Evolutionary conservation across 2,329 filamentous ascomycete genomes (phyloP).

Genomic region (Xylariaceae sp.): DNA sequence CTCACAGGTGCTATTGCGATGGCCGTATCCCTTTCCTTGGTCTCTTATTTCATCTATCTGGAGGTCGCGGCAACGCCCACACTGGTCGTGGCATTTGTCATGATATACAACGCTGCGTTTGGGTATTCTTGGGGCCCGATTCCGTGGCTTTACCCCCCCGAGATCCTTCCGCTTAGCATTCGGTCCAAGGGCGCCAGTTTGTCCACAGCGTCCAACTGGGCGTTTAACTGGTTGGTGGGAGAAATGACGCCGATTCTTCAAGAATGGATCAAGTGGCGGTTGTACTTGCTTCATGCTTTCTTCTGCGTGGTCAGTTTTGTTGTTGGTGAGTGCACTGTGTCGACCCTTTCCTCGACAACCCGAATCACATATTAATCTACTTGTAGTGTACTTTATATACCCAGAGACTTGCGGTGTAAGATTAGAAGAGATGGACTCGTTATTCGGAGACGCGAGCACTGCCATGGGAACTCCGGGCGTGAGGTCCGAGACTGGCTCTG

Average conservation of each 20-base stretch:
- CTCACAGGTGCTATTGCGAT: constrained; percentile 86
- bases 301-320: constrained; percentile 95
- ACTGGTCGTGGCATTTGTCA: constrained; percentile 88
- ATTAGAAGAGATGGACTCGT: constrained; percentile 89
- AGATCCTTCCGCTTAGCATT: constrained; percentile 94
- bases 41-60: constrained; percentile 93
- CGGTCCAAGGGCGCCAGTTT: constrained; percentile 94
- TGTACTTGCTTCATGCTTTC: constrained; percentile 94
- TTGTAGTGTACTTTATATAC: constrained; percentile 88
- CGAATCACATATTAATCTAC: constrained; percentile 14
- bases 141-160: constrained; percentile 97
- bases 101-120: constrained; percentile 97
- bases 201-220: constrained; percentile 96
- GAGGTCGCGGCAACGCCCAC: constrained; percentile 73
- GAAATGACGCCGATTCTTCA: constrained; percentile 92
- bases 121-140: constrained; percentile 95
- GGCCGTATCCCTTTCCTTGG: constrained; percentile 78
- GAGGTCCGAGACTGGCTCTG: constrained; percentile 70
- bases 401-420: constrained; percentile 94
- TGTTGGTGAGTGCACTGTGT: constrained; percentile 63
- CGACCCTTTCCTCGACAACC: not conserved
- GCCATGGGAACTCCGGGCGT: constrained; percentile 71
- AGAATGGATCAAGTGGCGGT: constrained; percentile 84
- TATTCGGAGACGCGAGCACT: constrained; percentile 91
- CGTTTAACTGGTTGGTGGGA: constrained; percentile 95